Conservation (phyloP, 2,329 filamentous ascomycete species). For the Plenodomus biglobosus region DNA sequence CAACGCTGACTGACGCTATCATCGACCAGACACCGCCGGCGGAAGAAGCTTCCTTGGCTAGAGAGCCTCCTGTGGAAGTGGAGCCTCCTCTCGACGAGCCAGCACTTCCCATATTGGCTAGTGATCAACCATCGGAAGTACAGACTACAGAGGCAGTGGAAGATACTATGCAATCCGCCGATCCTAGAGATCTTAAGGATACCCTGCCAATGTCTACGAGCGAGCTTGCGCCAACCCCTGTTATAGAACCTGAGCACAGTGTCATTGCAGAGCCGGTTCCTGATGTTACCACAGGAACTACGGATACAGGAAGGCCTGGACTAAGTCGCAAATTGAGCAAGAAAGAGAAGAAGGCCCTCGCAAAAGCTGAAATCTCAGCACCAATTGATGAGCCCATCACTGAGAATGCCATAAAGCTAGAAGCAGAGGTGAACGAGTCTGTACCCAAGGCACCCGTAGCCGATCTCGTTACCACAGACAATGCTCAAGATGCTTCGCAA, state of each 20-base stretch:
- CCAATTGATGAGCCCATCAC: slow-evolving; percentile 9
- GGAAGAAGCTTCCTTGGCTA: slow-evolving; percentile 3
- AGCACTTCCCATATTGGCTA: not conserved
- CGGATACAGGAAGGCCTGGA: slow-evolving; percentile 15
- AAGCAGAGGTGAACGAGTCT: slow-evolving; percentile 2
- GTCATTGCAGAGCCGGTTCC: not conserved
- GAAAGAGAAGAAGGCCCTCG: slow-evolving; percentile 37
- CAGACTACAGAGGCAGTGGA: not conserved
- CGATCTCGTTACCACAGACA: not conserved
- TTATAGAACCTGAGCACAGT: slow-evolving; percentile 1
- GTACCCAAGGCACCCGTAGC: not conserved
- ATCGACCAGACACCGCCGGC: not conserved
- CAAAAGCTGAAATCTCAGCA: slow-evolving; percentile 14
- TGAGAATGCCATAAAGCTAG: slow-evolving; percentile 2
- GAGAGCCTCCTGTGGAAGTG: slow-evolving; percentile 1
- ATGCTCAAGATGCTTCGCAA: not conserved
- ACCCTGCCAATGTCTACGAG: slow-evolving; percentile 1
- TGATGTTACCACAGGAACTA: slow-evolving; percentile 3
- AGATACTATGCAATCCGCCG: not conserved
- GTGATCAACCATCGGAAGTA: not conserved
- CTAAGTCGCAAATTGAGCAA: slow-evolving; percentile 38
- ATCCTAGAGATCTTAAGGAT: not conserved
- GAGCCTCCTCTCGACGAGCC: slow-evolving; percentile 5
- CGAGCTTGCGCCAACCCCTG: slow-evolving; percentile 2
- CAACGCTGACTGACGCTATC: not conserved